Evolutionary conservation across 2,329 filamentous ascomycete genomes (phyloP), one percentile per base, ranked within the genome.

Genomic region (Emmonsiellopsis sp.): DNA sequence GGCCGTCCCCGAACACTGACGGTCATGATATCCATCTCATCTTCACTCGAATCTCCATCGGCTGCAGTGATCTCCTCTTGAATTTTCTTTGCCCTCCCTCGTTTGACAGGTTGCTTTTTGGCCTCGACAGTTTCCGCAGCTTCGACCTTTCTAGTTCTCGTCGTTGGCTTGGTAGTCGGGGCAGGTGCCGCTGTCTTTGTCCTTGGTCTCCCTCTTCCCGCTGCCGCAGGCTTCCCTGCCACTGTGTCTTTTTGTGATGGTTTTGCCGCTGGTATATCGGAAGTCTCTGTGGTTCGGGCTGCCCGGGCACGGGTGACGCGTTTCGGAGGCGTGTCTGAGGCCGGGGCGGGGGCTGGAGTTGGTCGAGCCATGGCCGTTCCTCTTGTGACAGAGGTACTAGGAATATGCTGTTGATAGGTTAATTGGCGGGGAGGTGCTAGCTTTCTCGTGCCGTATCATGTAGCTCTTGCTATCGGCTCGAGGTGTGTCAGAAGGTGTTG

Each of bases 1-100:
- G 39, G 46, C 8, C 33, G 44, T 42, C 13, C 47, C 11, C 42
- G 21, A 27, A 5, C 21, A 27, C 21, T 44, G n/a, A 54, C 43
- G n/a, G 46, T 53, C 9, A 60, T 56, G 46, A 60, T 53, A 43
- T 60, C 50, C 53, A 60, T 53, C 43, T 60, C 58, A 51, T 60
- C 58, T 11, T 58, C 58, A 36, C 57, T 59, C 3, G 53, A 53
- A 6, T 55, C 57, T 9, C 7, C 34, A 43, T 43, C 52, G 8
- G 45, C 10, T 10, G 32, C 14, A 27, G n/a, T 37, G 32, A 11
- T 36, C 31, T 37, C 36, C 5, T 51, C 42, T 7, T 27, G 21
- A 3, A 17, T n/a, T 48, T 53, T 56, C 34, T 40, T 51, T 45
- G n/a, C 53, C 21, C 33, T 43, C 49, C 54, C 40, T 48, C 48